A percentile compares a stretch with the other conserved stretches of the same genome.
Evolutionary conservation across 352 stramenopile species (phyloP).

Genomic region (Pythium rhizo-oryzae): DNA sequence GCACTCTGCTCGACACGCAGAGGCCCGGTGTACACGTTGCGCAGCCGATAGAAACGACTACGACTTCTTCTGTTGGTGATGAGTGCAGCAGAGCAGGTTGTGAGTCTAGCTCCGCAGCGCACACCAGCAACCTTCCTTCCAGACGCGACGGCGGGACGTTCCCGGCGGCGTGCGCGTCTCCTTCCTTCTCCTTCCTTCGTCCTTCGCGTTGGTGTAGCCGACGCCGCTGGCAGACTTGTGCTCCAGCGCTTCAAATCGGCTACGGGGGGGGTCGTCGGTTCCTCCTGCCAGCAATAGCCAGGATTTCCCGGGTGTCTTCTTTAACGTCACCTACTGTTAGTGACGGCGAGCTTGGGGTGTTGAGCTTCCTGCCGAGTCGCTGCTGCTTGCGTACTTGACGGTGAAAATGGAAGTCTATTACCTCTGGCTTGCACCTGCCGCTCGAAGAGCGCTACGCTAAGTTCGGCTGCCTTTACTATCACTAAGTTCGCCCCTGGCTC

Average conservation of each 20-base stretch:
- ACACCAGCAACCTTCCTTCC: neutral
- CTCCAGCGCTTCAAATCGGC: too few species aligned
- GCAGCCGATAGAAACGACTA: conserved; percentile 6
- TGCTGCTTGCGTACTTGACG: conserved; percentile 10
- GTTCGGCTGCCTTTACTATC: too few species aligned
- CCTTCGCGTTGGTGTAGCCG: too few species aligned
- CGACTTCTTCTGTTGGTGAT: neutral
- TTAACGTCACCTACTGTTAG: conserved; percentile 22
- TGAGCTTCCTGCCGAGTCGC: conserved; percentile 2
- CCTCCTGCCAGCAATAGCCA: too few species aligned
- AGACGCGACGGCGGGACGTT: too few species aligned
- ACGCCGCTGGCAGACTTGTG: too few species aligned
- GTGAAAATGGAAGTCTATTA: conserved; percentile 14
- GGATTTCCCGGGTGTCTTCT: conserved; percentile 1
- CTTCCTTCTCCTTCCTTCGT: too few species aligned
- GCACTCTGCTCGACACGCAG: conserved; percentile 2
- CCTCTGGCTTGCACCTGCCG: neutral
- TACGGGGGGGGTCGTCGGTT: conserved; percentile 8
- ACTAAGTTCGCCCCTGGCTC: too few species aligned
- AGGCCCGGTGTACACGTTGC: conserved; percentile 2
- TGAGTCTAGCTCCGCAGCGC: too few species aligned
- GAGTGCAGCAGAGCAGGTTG: too few species aligned
- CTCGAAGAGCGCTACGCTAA: too few species aligned
- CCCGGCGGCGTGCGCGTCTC: too few species aligned
- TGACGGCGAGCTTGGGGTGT: conserved; percentile 18